These are phyloP conservation scores for Neobulgaria alba DNA, from an alignment of 2,329 filamentous ascomycete species.

Conservation along the genomic window DNA sequence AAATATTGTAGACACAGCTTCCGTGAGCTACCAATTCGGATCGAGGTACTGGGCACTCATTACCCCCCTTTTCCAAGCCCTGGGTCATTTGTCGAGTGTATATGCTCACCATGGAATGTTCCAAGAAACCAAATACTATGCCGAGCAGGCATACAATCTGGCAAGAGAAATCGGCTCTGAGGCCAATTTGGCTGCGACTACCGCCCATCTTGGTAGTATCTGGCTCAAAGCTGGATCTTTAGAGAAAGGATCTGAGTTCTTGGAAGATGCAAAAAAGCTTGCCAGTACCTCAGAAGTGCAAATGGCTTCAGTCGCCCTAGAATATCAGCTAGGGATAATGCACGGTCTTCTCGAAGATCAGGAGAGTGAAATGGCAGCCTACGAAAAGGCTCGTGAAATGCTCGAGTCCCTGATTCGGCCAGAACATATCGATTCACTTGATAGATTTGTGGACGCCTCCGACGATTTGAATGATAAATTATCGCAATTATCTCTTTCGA, in stretches of 20 bases:
- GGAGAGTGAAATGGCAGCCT: slow-evolving; percentile 39
- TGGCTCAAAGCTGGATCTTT: slow-evolving; percentile 50
- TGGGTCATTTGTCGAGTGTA: slow-evolving; percentile 66
- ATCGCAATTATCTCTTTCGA: slow-evolving; percentile 25
- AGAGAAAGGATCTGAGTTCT: slow-evolving; percentile 47
- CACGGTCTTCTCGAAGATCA: slow-evolving; percentile 38
- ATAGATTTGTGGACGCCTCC: slow-evolving; percentile 14
- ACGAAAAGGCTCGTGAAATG: slow-evolving; percentile 38
- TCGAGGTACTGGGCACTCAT: slow-evolving; percentile 76
- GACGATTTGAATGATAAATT: slow-evolving; percentile 18
- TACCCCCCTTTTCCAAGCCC: slow-evolving; percentile 59
- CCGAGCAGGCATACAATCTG: slow-evolving; percentile 73
- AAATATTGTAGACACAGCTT: not conserved
- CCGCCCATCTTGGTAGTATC: slow-evolving; percentile 46
- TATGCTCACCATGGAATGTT: slow-evolving; percentile 82
- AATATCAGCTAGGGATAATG: slow-evolving; percentile 48
- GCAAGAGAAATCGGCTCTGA: slow-evolving; percentile 35
- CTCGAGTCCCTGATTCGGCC: slow-evolving; percentile 35
- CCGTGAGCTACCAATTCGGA: slow-evolving; percentile 29
- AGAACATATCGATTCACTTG: slow-evolving; percentile 24
- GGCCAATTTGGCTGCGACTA: slow-evolving; percentile 42
- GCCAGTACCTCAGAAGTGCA: slow-evolving; percentile 39
- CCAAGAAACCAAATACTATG: slow-evolving; percentile 80
- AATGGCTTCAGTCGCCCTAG: slow-evolving; percentile 39
- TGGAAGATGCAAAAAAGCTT: slow-evolving; percentile 43